Evolutionary conservation across 176 grass and related monocot genomes (phyloP).

Genomic region (Oryza glumipatula): DNA sequence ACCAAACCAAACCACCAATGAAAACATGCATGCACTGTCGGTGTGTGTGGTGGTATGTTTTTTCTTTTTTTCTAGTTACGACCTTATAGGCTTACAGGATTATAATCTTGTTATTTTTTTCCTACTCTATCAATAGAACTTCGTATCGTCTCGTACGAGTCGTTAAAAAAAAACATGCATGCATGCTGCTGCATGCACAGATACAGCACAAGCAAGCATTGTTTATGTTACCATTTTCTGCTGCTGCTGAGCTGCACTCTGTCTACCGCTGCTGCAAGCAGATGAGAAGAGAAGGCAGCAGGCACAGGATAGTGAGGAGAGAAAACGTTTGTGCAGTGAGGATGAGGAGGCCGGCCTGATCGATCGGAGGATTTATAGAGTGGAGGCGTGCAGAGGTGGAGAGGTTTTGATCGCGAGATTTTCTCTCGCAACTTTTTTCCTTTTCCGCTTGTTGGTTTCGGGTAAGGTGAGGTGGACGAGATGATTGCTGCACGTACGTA

Average conservation of each 20-base stretch:
- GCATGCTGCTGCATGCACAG: background rate
- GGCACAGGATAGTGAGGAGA: too few species aligned
- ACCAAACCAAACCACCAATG: background rate
- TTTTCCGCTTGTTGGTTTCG: conserved; percentile 17
- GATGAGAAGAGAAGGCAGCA: background rate
- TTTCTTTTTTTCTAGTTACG: too few species aligned
- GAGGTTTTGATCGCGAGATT: conserved; percentile 8
- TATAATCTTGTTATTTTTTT: too few species aligned
- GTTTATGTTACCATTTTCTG: conserved; percentile 1
- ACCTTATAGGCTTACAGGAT: too few species aligned
- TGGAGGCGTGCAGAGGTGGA: background rate
- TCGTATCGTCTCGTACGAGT: too few species aligned
- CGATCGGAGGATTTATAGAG: conserved; percentile 35
- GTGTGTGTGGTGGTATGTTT: too few species aligned
- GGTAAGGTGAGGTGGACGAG: conserved; percentile 11
- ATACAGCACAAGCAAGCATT: background rate
- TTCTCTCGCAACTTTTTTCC: background rate
- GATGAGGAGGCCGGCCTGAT: background rate
- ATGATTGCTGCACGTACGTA: background rate
- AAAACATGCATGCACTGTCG: too few species aligned
- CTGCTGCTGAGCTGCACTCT: background rate
- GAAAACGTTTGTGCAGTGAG: background rate
- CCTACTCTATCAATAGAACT: too few species aligned
- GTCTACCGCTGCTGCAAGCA: background rate
- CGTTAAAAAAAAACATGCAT: background rate